Conservation (phyloP, 2,329 filamentous ascomycete species). For the Ascochyta lentis region DNA sequence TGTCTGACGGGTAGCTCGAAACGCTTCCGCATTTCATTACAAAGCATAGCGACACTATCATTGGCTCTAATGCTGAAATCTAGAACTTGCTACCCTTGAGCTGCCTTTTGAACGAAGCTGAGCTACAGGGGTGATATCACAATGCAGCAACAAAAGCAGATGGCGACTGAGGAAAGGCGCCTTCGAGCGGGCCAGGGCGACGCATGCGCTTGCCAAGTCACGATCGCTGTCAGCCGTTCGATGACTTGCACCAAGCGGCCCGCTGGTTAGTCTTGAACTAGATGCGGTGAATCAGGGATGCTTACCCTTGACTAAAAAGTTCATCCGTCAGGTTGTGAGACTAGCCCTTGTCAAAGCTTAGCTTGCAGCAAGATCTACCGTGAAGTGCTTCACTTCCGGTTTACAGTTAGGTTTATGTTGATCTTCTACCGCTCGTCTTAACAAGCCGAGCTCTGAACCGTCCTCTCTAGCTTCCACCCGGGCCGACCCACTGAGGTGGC, state of each 20-base stretch:
- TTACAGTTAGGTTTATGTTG: background rate
- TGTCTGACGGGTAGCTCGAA: background rate
- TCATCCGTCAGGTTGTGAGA: background rate
- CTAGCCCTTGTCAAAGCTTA: background rate
- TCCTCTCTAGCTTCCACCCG: background rate
- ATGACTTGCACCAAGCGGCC: constrained; percentile 2
- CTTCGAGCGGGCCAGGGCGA: constrained; percentile 1
- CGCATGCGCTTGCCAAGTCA: background rate
- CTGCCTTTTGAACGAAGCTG: background rate
- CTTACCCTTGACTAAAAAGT: background rate
- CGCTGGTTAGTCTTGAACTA: background rate
- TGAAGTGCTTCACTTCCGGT: background rate
- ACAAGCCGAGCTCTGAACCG: background rate
- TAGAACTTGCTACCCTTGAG: too few relatives aligned
- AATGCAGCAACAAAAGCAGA: background rate
- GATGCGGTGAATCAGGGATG: background rate
- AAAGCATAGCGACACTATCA: background rate
- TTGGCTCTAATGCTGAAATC: background rate
- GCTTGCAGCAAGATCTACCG: background rate
- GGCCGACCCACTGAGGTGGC: constrained; percentile 1
- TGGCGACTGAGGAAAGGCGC: background rate
- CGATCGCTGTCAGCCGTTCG: background rate
- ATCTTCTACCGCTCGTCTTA: background rate
- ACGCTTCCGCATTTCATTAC: background rate
- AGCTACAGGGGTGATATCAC: background rate